Conservation (phyloP, 257 asterid genomes). For the Gentiana dahurica region DNA sequence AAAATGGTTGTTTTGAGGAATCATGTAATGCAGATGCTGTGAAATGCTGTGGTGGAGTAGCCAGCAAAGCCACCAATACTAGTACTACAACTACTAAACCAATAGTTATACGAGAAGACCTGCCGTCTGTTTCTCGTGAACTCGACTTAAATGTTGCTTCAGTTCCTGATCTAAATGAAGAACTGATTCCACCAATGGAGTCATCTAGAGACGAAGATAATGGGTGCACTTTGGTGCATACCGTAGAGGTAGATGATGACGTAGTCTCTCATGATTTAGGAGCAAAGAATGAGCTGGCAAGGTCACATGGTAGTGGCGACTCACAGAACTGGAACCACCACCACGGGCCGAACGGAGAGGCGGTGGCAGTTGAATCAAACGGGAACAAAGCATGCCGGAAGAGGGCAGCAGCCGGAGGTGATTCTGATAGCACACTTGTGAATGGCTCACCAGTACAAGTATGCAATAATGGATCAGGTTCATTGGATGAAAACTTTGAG, state of each 20-base stretch:
- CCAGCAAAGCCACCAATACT: conserved; percentile 13
- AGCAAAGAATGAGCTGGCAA: conserved; percentile 24
- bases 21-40: conserved; percentile 28
- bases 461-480: conserved; percentile 30
- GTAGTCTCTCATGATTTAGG: conserved; percentile 46
- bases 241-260: conserved; percentile 51
- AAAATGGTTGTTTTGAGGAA: conserved; percentile 48
- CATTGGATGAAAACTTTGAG: conserved; percentile 77
- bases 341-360: conserved; percentile 38
- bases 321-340: conserved; percentile 40
- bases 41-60: conserved; percentile 21
- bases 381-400: conserved; percentile 33
- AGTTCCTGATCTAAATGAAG: conserved; percentile 81
- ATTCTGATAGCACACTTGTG: conserved; percentile 73
- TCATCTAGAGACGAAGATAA: conserved; percentile 59
- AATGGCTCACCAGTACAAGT: conserved; percentile 59
- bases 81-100: conserved; percentile 11
- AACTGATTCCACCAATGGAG: conserved; percentile 58
- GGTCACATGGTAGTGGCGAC: conserved; percentile 45
- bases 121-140: conserved; percentile 47
- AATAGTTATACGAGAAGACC: conserved; percentile 33
- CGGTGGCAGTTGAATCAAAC: conserved; percentile 49
- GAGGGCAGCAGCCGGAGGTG: conserved; percentile 43
- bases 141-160: conserved; percentile 74
- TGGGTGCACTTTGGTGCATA: conserved; percentile 40